These are phyloP conservation scores for Aegle marmelos DNA, from an alignment of 345 rosid genomes.

Conservation along the genomic window DNA sequence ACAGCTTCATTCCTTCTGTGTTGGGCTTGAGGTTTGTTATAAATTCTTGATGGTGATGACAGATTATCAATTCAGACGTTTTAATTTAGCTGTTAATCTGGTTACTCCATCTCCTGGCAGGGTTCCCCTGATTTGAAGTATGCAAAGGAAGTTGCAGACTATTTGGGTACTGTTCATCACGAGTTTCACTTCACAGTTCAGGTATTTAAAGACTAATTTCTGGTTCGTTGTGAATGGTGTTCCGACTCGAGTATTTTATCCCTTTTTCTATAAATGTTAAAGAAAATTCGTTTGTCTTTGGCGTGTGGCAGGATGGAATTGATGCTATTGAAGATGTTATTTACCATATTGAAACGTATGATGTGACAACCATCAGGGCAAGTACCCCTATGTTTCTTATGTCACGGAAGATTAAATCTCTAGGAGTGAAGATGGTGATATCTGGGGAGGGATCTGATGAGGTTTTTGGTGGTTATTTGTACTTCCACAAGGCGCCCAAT, in stretches of 20 bases:
- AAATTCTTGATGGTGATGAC: not conserved
- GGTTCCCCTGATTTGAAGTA: slow-evolving; percentile 89
- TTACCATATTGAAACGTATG: slow-evolving; percentile 85
- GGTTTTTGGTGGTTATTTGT: slow-evolving; percentile 90
- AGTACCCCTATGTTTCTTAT: slow-evolving; percentile 93
- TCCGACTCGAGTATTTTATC: not conserved
- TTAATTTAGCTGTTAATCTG: not conserved
- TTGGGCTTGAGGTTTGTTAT: slow-evolving; percentile 72
- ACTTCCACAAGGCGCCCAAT: slow-evolving; percentile 95
- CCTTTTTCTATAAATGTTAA: too few species aligned
- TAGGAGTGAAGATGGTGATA: slow-evolving; percentile 95
- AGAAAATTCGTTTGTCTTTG: not conserved
- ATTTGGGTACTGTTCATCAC: slow-evolving; percentile 84
- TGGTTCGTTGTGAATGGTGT: not conserved
- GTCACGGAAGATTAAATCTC: slow-evolving; percentile 87
- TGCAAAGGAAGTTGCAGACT: slow-evolving; percentile 83
- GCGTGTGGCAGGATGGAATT: slow-evolving; percentile 62
- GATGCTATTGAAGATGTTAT: slow-evolving; percentile 96
- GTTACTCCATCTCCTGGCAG: slow-evolving; percentile 31
- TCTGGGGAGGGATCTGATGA: slow-evolving; percentile 98
- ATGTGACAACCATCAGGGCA: slow-evolving; percentile 86
- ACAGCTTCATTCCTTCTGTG: slow-evolving; percentile 87
- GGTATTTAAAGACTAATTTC: slow-evolving; percentile 25
- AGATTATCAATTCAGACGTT: not conserved
- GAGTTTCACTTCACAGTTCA: slow-evolving; percentile 92